Evolutionary conservation across 2,329 filamentous ascomycete species (phyloP).

Genomic region (Colletotrichum karsti): DNA sequence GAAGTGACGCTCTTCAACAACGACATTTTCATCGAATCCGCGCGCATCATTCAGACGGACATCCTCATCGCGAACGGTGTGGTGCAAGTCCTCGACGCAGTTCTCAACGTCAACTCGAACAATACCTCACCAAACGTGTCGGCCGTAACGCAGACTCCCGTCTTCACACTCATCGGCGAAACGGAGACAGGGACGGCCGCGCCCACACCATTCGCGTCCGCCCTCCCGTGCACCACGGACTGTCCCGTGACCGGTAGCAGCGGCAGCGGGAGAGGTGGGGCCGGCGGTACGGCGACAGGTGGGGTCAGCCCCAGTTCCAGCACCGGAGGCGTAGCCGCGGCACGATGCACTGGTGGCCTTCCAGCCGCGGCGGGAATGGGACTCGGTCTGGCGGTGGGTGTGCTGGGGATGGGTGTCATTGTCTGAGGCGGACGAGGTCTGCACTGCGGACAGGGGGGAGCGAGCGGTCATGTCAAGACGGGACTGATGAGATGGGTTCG

Average conservation of each 20-base stretch:
- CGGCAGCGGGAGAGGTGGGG: background rate
- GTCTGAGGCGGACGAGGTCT: background rate
- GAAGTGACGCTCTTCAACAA: slow-evolving; percentile 37
- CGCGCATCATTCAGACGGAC: slow-evolving; percentile 59
- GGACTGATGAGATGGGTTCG: slow-evolving; percentile 2
- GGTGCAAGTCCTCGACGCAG: slow-evolving; percentile 64
- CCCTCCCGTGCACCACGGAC: slow-evolving; percentile 49
- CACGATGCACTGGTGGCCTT: slow-evolving; percentile 5
- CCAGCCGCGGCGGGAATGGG: slow-evolving; percentile 8
- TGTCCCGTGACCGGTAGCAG: slow-evolving; percentile 42
- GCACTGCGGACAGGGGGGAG: slow-evolving; percentile 4
- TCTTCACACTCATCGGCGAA: slow-evolving; percentile 18
- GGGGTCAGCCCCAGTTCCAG: slow-evolving; percentile 10
- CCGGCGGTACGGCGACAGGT: slow-evolving; percentile 4
- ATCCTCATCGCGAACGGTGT: slow-evolving; percentile 67
- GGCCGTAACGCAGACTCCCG: slow-evolving; percentile 44
- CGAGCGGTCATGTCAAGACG: background rate
- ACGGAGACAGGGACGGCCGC: slow-evolving; percentile 35
- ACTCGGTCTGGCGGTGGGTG: slow-evolving; percentile 16
- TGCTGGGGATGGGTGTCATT: slow-evolving; percentile 11
- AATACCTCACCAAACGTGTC: slow-evolving; percentile 41
- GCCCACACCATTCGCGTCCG: slow-evolving; percentile 49
- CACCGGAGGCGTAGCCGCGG: slow-evolving; percentile 18
- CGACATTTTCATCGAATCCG: slow-evolving; percentile 60
- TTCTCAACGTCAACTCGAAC: slow-evolving; percentile 46